Percentiles rank a stretch among this genome's conserved stretches.
These are phyloP conservation scores for Eutrema yunnanense DNA, from an alignment of 345 rosid species.

Conservation along the genomic window DNA sequence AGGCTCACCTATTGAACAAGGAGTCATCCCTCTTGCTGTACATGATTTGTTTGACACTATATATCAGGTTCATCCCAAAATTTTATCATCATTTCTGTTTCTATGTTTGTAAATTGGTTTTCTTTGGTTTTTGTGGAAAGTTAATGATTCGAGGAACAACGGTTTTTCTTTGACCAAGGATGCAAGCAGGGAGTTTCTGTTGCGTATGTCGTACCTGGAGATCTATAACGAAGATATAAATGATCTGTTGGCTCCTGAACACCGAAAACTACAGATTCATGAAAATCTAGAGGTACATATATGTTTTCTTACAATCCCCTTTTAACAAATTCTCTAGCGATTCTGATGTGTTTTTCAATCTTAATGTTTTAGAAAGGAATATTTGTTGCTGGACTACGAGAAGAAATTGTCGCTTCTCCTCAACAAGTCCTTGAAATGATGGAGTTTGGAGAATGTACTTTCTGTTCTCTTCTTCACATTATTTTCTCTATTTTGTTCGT, in stretches of 20 bases:
- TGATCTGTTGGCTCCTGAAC: slow-evolving; percentile 88
- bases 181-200: slow-evolving; percentile 69
- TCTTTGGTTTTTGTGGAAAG: slow-evolving; percentile 1
- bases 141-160: background rate
- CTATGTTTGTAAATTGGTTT: background rate
- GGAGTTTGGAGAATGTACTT: slow-evolving; percentile 87
- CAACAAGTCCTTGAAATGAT: slow-evolving; percentile 85
- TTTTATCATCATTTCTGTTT: background rate
- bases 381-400: slow-evolving; percentile 89
- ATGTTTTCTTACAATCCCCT: background rate
- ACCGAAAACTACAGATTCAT: slow-evolving; percentile 86
- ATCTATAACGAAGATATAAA: slow-evolving; percentile 94
- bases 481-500: background rate
- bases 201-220: slow-evolving; percentile 96
- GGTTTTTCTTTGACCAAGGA: slow-evolving; percentile 35
- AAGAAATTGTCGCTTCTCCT: slow-evolving; percentile 91
- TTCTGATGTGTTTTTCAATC: slow-evolving; percentile 13
- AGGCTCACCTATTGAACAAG: slow-evolving; percentile 67
- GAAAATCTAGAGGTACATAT: slow-evolving; percentile 70
- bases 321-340: background rate
- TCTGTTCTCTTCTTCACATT: background rate
- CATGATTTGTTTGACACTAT: slow-evolving; percentile 60
- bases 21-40: slow-evolving; percentile 86
- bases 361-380: slow-evolving; percentile 62
- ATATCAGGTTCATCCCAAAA: slow-evolving; percentile 37